Conservation (phyloP, 208 protist species). For the Leishmania mexicana region DNA sequence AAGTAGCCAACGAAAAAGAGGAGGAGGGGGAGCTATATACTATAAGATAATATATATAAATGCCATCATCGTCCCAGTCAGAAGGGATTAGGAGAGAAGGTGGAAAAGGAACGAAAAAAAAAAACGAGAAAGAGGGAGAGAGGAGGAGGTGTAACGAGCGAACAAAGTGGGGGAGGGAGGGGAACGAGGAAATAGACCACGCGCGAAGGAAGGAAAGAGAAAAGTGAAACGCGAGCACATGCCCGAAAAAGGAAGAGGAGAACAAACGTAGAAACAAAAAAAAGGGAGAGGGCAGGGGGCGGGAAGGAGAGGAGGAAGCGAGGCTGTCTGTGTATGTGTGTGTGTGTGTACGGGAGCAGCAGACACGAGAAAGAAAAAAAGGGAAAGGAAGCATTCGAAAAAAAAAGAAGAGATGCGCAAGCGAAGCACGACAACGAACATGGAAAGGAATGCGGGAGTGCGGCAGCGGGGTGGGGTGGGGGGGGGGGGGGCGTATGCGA, state of each 20-base stretch:
- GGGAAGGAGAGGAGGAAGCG: background rate
- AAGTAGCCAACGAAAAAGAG: background rate
- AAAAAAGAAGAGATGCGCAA: background rate
- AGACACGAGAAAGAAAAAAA: background rate
- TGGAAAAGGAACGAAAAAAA: background rate
- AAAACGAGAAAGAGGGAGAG: constrained; percentile 10
- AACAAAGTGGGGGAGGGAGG: background rate
- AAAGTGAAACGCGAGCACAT: background rate
- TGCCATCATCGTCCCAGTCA: background rate
- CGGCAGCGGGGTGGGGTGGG: background rate
- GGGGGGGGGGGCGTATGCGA: background rate
- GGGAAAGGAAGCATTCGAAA: background rate
- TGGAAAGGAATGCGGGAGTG: background rate
- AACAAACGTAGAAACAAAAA: background rate
- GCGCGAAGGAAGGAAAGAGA: background rate
- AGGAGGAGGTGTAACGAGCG: background rate
- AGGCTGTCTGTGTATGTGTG: too few species aligned
- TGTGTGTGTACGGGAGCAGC: too few species aligned
- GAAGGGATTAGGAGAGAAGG: constrained; percentile 1
- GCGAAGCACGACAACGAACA: background rate
- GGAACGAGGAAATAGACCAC: background rate
- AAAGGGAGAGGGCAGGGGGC: background rate
- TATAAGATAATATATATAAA: too few species aligned
- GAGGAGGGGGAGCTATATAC: too few species aligned
- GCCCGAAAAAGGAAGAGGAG: background rate